Evolutionary conservation across 768 basidiomycete genomes (phyloP).

Genomic region (Grammothele lineata): DNA sequence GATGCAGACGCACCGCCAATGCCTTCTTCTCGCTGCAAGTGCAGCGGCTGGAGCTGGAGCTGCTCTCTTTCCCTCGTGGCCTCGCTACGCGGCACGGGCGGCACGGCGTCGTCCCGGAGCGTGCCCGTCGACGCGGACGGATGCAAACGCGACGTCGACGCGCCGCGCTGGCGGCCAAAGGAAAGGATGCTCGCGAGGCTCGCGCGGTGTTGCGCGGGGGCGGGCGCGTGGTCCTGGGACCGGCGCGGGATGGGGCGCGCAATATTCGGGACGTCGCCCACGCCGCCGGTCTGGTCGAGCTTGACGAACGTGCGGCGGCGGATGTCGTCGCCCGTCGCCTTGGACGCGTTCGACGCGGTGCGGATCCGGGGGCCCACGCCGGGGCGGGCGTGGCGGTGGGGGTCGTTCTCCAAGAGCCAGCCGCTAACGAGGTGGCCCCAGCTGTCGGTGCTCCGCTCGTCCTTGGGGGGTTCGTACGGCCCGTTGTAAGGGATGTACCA

Average conservation of each 20-base stretch:
- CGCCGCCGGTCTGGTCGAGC: conserved; percentile 48
- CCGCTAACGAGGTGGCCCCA: conserved; percentile 29
- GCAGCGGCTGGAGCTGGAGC: too few relatives aligned
- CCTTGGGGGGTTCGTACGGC: conserved; percentile 45
- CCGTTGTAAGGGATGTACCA: conserved; percentile 68
- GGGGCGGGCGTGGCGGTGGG: conserved; percentile 4
- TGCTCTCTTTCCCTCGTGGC: too few relatives aligned
- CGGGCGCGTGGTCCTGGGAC: conserved; percentile 15
- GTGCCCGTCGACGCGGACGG: conserved; percentile 19
- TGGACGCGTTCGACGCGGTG: conserved; percentile 39
- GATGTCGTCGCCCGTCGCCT: conserved; percentile 5
- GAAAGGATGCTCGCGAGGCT: conserved; percentile 53
- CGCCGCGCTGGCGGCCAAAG: conserved; percentile 31
- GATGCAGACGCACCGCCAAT: too few relatives aligned
- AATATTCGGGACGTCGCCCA: conserved; percentile 58
- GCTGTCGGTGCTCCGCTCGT: conserved; percentile 24
- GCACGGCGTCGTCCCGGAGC: conserved; percentile 8
- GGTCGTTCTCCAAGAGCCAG: conserved; percentile 21
- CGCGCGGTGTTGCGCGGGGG: conserved; percentile 21
- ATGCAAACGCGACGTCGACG: conserved; percentile 4
- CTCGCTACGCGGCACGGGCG: conserved; percentile 3
- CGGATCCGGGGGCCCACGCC: conserved; percentile 18
- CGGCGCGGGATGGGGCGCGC: conserved; percentile 21
- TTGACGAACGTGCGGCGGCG: conserved; percentile 33
- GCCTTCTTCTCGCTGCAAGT: too few relatives aligned